Evolutionary conservation across 2,329 filamentous ascomycete species (phyloP).

Genomic region (Pseudogymnoascus sp.): DNA sequence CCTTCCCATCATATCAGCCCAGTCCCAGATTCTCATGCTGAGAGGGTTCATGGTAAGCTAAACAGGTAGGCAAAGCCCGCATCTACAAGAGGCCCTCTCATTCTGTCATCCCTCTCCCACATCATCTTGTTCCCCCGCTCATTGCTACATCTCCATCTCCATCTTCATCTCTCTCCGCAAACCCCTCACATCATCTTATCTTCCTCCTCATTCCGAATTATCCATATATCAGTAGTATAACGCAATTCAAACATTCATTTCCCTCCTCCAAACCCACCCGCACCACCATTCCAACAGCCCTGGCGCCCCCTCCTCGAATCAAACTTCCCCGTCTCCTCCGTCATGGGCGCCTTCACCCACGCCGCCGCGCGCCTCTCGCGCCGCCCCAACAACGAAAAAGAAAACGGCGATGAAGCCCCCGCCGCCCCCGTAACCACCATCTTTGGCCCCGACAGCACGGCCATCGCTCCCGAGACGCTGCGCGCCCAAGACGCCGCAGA

Average conservation of each 20-base stretch:
- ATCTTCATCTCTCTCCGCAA: slow-evolving; percentile 1
- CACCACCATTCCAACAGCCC: background rate
- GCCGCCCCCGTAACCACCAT: background rate
- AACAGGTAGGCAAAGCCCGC: background rate
- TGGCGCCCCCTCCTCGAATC: background rate
- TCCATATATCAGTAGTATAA: background rate
- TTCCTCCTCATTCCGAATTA: background rate
- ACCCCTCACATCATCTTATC: background rate
- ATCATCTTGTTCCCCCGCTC: background rate
- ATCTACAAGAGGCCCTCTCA: background rate
- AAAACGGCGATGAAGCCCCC: background rate
- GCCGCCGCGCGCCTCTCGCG: background rate
- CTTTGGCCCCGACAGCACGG: background rate
- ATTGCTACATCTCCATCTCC: background rate
- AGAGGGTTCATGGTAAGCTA: background rate
- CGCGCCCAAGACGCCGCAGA: background rate
- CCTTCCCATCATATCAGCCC: slow-evolving; percentile 1
- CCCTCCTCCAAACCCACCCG: background rate
- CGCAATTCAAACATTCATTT: background rate
- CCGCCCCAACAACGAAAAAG: background rate
- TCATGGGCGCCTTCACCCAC: background rate
- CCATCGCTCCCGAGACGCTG: background rate
- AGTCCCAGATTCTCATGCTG: background rate
- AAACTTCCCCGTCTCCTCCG: background rate
- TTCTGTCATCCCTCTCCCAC: background rate